Conservation (phyloP, 2,329 filamentous ascomycete species). For the Penicillium sp. region DNA sequence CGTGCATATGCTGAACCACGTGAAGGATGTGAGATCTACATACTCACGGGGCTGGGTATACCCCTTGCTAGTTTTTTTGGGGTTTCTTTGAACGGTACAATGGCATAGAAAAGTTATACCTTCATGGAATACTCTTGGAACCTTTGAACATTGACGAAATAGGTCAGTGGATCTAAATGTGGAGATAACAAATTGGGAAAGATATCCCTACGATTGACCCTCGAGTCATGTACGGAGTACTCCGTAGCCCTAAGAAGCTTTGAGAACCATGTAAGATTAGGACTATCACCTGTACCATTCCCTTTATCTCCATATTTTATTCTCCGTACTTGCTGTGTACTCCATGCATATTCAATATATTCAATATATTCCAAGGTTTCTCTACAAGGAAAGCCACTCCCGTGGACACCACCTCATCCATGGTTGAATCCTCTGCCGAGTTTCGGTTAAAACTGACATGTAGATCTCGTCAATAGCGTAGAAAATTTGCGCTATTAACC, state of each 20-base stretch:
- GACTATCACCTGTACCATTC: neutral
- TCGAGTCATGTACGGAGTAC: neutral
- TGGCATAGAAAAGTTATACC: too few species aligned
- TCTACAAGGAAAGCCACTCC: neutral
- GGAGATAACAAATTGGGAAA: neutral
- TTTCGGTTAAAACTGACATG: neutral
- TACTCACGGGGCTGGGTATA: too few species aligned
- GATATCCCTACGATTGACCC: conserved; percentile 2
- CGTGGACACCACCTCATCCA: neutral
- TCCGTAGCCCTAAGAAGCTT: too few species aligned
- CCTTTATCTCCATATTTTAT: neutral
- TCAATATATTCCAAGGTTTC: too few species aligned
- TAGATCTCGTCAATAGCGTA: conserved; percentile 1
- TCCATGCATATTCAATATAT: neutral
- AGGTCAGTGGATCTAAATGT: neutral
- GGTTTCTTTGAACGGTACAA: neutral
- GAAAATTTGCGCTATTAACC: neutral
- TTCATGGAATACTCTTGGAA: too few species aligned
- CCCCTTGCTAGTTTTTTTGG: too few species aligned
- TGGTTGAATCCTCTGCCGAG: neutral
- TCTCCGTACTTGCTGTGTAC: neutral
- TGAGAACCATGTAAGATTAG: neutral
- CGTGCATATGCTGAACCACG: neutral
- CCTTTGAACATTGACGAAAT: too few species aligned
- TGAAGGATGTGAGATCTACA: neutral